Conservation (phyloP, 2,329 filamentous ascomycete genomes). For the Stagonosporopsis chrysanthemi region DNA sequence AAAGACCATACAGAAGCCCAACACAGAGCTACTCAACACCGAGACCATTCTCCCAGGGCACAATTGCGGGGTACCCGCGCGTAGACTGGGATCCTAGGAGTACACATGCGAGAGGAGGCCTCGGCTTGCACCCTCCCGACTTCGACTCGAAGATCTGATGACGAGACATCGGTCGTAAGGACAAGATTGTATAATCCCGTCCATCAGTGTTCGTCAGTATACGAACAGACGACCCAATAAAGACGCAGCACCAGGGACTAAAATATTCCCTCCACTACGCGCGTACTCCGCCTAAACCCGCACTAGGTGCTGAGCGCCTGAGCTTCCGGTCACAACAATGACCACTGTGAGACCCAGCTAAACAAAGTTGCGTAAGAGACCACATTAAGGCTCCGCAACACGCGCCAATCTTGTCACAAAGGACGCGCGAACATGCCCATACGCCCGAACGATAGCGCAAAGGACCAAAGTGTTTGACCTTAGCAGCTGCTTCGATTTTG, state of each 20-base stretch:
- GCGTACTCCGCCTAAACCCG: not conserved
- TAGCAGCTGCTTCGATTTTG: not conserved
- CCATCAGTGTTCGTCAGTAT: not conserved
- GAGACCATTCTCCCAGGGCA: conserved; percentile 43
- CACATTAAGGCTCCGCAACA: not conserved
- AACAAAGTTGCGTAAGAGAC: not conserved
- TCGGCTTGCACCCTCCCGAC: conserved; percentile 49
- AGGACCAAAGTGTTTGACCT: conserved; percentile 20
- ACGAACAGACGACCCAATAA: not conserved
- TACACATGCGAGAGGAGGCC: conserved; percentile 50
- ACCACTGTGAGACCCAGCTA: not conserved
- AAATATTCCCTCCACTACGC: not conserved
- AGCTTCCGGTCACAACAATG: not conserved
- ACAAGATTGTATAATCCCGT: not conserved
- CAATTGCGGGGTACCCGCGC: conserved; percentile 23
- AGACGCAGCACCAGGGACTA: not conserved
- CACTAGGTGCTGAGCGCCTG: not conserved
- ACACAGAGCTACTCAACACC: conserved; percentile 54
- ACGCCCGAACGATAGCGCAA: not conserved
- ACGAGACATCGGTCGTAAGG: not conserved
- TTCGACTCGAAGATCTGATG: conserved; percentile 40
- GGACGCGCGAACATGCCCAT: not conserved
- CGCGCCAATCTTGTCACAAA: not conserved
- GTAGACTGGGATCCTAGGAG: conserved; percentile 49
- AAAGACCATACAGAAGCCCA: conserved; percentile 51